Evolutionary conservation across 2,329 filamentous ascomycete species (phyloP).

Genomic region (Kalmusia sp.): DNA sequence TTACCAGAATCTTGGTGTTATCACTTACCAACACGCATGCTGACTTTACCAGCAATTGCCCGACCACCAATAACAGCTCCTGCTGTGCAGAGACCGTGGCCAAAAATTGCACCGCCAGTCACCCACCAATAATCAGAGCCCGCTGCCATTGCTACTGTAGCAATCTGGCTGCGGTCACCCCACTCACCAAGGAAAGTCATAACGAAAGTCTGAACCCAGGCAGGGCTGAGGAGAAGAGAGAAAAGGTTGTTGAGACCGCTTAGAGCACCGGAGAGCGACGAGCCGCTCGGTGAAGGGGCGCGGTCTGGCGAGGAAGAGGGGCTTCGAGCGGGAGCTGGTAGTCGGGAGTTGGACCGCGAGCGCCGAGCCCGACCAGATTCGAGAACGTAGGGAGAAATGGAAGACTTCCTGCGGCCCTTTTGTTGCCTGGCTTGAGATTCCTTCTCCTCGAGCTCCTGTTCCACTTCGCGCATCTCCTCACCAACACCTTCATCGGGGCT

Average conservation of each 20-base stretch:
- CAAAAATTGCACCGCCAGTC: constrained; percentile 82
- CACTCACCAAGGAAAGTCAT: constrained; percentile 99
- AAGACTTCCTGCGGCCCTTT: constrained; percentile 67
- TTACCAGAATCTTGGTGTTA: neutral
- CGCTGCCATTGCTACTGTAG: constrained; percentile 97
- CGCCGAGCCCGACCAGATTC: constrained; percentile 81
- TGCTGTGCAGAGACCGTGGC: constrained; percentile 89
- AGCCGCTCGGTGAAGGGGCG: constrained; percentile 57
- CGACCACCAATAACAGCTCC: constrained; percentile 90
- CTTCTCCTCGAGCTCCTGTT: constrained; percentile 91
- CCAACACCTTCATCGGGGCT: constrained; percentile 86
- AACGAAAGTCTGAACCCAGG: constrained; percentile 98
- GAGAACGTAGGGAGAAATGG: constrained; percentile 76
- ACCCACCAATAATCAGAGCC: constrained; percentile 99
- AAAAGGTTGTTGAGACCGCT: constrained; percentile 83
- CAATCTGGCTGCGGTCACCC: constrained; percentile 97
- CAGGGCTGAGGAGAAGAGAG: constrained; percentile 87
- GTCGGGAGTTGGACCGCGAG: constrained; percentile 74
- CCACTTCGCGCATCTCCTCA: constrained; percentile 98
- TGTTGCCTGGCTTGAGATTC: constrained; percentile 74
- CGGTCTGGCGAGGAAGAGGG: constrained; percentile 66
- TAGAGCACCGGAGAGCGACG: constrained; percentile 59
- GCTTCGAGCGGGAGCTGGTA: constrained; percentile 81
- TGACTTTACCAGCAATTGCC: constrained; percentile 91
- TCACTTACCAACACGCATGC: constrained; percentile 90